Evolutionary conservation across 164 flowering plant species (phyloP).

Genomic region (Houttuynia cordata): DNA sequence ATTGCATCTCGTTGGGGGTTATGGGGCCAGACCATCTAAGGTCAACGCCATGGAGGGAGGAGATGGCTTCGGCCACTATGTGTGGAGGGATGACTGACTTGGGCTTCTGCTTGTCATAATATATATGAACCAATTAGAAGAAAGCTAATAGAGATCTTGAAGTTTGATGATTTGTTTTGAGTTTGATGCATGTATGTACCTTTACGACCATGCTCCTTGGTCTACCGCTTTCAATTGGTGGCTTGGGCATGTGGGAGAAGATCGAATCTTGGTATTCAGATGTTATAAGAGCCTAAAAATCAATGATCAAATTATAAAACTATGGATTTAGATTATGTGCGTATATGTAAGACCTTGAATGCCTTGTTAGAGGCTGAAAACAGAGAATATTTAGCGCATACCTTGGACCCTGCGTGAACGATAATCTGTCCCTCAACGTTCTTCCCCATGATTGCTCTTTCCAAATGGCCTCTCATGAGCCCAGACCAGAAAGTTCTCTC

Average conservation of each 20-base stretch:
- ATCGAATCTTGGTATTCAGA: conserved; percentile 19
- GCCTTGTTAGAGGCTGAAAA: neutral
- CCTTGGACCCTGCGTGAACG: conserved; percentile 22
- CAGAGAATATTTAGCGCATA: conserved; percentile 6
- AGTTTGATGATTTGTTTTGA: neutral
- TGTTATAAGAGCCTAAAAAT: conserved; percentile 24
- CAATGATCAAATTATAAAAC: neutral
- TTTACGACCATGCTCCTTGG: conserved; percentile 61
- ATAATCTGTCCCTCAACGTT: conserved; percentile 17
- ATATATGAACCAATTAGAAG: neutral
- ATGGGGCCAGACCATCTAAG: conserved; percentile 82
- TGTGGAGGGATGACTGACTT: conserved; percentile 63
- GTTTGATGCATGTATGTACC: conserved; percentile 26
- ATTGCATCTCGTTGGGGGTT: conserved; percentile 65
- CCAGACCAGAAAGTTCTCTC: neutral
- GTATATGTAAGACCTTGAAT: neutral
- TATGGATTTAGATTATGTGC: neutral
- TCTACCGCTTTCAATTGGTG: conserved; percentile 26
- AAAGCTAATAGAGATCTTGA: neutral
- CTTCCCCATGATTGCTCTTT: conserved; percentile 10
- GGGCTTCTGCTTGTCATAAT: conserved; percentile 41
- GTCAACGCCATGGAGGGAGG: conserved; percentile 62
- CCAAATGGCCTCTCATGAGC: conserved; percentile 7
- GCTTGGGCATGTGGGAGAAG: conserved; percentile 24
- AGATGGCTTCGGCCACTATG: conserved; percentile 72